Conservation (phyloP, 176 grass and related monocot species). For the Raddia distichophylla region DNA sequence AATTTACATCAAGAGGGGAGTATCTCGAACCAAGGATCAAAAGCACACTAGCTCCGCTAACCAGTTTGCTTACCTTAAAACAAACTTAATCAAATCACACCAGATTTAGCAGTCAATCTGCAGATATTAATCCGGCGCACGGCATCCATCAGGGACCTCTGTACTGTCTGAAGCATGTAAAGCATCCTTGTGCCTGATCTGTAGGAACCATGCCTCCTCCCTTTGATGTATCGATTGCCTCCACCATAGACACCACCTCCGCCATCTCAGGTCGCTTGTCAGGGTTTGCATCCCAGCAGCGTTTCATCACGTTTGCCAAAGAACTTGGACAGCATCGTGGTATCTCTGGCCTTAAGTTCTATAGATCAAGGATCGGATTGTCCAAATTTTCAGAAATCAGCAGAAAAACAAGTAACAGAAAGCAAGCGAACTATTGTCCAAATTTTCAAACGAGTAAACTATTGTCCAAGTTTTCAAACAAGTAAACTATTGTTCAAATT, state of each 20-base stretch:
- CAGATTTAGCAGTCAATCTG: constrained; percentile 23
- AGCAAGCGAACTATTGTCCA: neutral
- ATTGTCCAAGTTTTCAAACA: too few relatives aligned
- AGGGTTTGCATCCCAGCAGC: constrained; percentile 87
- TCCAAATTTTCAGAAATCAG: neutral
- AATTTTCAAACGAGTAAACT: too few relatives aligned
- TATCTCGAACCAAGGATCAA: constrained; percentile 19
- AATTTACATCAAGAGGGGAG: constrained; percentile 48
- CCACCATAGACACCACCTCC: constrained; percentile 81
- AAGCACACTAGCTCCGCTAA: constrained; percentile 40
- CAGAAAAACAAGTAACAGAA: neutral
- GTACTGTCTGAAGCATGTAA: constrained; percentile 62
- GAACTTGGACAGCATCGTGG: constrained; percentile 91
- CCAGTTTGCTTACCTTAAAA: constrained; percentile 44
- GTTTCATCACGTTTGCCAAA: constrained; percentile 81
- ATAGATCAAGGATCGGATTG: neutral
- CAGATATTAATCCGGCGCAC: neutral
- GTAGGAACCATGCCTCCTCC: constrained; percentile 89
- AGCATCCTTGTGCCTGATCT: constrained; percentile 71
- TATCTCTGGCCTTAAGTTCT: constrained; percentile 97
- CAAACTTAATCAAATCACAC: constrained; percentile 31
- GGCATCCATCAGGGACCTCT: constrained; percentile 61
- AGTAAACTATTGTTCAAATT: neutral
- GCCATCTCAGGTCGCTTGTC: constrained; percentile 90
- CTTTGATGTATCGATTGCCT: constrained; percentile 82